phyloP scores from a whole-genome alignment of 2,329 filamentous ascomycete species.

The Fusarium sp. region DNA sequence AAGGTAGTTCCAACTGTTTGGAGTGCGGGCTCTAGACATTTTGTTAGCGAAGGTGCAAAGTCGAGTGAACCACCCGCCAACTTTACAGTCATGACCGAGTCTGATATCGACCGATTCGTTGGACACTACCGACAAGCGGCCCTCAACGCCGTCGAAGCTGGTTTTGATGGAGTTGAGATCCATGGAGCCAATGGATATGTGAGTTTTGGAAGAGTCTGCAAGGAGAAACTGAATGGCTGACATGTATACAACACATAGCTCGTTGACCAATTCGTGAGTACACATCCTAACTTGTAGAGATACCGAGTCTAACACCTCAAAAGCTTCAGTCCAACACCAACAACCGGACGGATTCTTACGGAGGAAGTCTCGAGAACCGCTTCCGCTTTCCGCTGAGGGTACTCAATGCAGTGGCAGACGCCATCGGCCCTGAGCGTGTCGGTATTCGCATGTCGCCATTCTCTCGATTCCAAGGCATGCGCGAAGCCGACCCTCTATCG shows the following conservation, averaged over 20 bases:
- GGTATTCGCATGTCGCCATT: constrained; percentile 71
- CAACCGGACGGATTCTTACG: constrained; percentile 63
- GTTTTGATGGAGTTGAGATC: constrained; percentile 77
- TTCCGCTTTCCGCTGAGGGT: constrained; percentile 63
- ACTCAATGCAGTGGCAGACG: constrained; percentile 55
- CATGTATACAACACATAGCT: constrained; percentile 14
- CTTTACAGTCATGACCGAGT: constrained; percentile 66
- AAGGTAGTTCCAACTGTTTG: constrained; percentile 32
- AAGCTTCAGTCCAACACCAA: constrained; percentile 59
- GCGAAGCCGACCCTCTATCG: constrained; percentile 65
- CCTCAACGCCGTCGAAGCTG: constrained; percentile 68
- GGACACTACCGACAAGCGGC: constrained; percentile 65
- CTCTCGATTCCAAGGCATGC: constrained; percentile 71
- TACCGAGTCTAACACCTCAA: not conserved
- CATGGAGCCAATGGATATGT: constrained; percentile 70
- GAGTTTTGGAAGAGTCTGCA: not conserved
- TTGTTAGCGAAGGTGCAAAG: constrained; percentile 9
- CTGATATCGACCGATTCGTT: constrained; percentile 73
- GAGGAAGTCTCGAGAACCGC: constrained; percentile 65
- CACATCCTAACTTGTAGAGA: too few species aligned
- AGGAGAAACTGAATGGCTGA: constrained; percentile 7
- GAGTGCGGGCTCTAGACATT: constrained; percentile 35
- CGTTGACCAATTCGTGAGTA: constrained; percentile 66
- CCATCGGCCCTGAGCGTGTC: constrained; percentile 63
- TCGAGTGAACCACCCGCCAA: constrained; percentile 27